Evolutionary conservation across 352 stramenopile species (phyloP), one percentile per base, ranked within the genome.

Genomic region (Globisporangium abappressorium): DNA sequence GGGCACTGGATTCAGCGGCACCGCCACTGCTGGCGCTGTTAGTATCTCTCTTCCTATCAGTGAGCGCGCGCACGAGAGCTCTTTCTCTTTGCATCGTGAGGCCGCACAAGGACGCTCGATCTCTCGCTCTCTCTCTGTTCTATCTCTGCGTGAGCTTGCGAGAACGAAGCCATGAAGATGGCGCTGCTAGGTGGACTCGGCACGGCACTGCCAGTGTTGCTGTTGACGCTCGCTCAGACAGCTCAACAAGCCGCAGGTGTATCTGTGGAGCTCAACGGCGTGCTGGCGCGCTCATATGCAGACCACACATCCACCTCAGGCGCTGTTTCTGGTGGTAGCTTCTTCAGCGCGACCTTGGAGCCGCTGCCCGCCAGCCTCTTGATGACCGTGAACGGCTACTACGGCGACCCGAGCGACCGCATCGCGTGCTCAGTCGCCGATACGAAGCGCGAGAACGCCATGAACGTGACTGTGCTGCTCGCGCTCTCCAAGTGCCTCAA

Each of bases 401-500:
- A 64, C 46, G 67, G 62, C 12, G 67, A 60, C 61, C 28, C n/a
- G 8, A 56, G 22, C 22, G 43, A 62, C 28, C 30, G 22, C 41
- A 68, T 69, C 56, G 6, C 57, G n/a, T 72, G 67, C 61, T 41
- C 41, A 1, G 43, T 57, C 11, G 12, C 9, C 14, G 66, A 71
- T 11, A 55, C 66, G 5, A 68, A 62, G 22, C 47, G 41, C 38
- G 28, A 82, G 18, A 43, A 65, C 14, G 46, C 56, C 14, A 70
- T 62, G 5, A 53, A 71, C 46, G 75, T 75, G 0, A 74, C 72
- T 2, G 79, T 89, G 24, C 64, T 90, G 15, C 66, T 90, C n/a
- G 78, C 71, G n/a, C 79, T 92, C 69, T 89, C 81, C 58, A 86
- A 89, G 64, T 90, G 84, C 38, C 59, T 90, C 20, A 78, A 79